A percentile compares a stretch with the other conserved stretches of the same genome.
Evolutionary conservation across 2,329 filamentous ascomycete genomes (phyloP).

Genomic region (Cercospora sesami): DNA sequence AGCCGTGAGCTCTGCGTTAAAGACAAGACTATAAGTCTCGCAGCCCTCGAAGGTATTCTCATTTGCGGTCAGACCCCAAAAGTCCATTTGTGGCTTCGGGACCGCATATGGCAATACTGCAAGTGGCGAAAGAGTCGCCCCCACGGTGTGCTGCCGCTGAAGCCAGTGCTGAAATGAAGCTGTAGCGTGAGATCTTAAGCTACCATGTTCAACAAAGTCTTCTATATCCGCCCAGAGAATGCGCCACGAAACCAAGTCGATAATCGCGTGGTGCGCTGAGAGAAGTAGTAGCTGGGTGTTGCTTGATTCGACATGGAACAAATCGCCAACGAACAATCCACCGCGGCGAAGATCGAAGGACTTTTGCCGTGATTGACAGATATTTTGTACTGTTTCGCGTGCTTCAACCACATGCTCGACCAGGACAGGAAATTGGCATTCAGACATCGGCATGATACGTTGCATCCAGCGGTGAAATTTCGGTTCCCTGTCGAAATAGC

Average conservation of each 20-base stretch:
- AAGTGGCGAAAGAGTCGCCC: not conserved
- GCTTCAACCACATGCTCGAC: not conserved
- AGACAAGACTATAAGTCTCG: not conserved
- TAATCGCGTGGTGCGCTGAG: not conserved
- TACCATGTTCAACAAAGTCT: not conserved
- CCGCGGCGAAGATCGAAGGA: not conserved
- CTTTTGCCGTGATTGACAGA: not conserved
- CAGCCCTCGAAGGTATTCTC: not conserved
- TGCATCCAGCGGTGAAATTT: not conserved
- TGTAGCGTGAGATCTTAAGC: not conserved
- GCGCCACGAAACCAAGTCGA: not conserved
- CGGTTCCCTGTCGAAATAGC: not conserved
- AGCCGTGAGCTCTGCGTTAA: not conserved
- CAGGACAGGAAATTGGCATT: not conserved
- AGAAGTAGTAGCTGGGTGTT: not conserved
- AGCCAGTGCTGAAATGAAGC: not conserved
- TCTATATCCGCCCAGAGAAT: not conserved
- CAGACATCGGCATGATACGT: not conserved
- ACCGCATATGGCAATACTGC: not conserved
- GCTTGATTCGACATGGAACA: not conserved
- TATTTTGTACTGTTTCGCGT: not conserved
- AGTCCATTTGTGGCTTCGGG: not conserved
- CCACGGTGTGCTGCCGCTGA: not conserved
- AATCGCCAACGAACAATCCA: not conserved
- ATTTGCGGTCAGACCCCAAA: not conserved